Percentiles rank a stretch among this genome's conserved stretches.
phyloP scores from a whole-genome alignment of 116 monocot genomes.

The Dioscorea cayenensis region DNA sequence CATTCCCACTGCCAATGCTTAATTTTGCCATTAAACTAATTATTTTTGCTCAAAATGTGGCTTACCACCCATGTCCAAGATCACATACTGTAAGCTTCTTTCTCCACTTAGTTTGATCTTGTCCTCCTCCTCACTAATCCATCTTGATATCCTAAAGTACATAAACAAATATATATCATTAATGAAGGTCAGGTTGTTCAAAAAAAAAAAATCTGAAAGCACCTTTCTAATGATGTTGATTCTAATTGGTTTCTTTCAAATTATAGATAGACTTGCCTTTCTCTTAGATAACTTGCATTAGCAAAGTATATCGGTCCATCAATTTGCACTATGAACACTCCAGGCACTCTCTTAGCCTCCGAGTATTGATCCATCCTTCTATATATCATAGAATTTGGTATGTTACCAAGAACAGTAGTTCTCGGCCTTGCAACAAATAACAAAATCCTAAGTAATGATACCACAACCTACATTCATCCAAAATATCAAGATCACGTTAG shows the following conservation, averaged over 20 bases:
- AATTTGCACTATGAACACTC: conserved; percentile 68
- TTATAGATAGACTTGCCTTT: conserved; percentile 36
- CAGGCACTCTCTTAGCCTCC: conserved; percentile 50
- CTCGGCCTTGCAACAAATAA: conserved; percentile 88
- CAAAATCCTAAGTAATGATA: conserved; percentile 73
- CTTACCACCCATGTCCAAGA: conserved; percentile 88
- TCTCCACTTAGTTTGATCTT: conserved; percentile 32
- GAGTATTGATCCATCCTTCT: conserved; percentile 79
- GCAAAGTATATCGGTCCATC: conserved; percentile 89
- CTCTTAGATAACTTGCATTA: conserved; percentile 80
- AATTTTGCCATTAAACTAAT: not conserved
- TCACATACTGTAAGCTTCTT: conserved; percentile 50
- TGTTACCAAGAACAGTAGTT: conserved; percentile 71
- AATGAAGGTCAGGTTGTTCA: too few relatives aligned
- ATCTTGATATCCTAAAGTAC: conserved; percentile 50
- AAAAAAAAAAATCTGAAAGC: too few relatives aligned
- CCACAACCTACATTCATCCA: conserved; percentile 35
- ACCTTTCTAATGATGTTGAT: not conserved
- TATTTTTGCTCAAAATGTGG: not conserved
- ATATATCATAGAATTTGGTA: conserved; percentile 82
- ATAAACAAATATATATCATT: not conserved
- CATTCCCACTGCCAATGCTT: not conserved
- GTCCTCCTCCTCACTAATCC: conserved; percentile 91
- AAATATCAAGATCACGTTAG: not conserved
- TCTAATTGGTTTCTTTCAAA: not conserved